Evolutionary conservation across 495 filamentous ascomycete genomes (phyloP).

Genomic region (Peziza echinospora): DNA sequence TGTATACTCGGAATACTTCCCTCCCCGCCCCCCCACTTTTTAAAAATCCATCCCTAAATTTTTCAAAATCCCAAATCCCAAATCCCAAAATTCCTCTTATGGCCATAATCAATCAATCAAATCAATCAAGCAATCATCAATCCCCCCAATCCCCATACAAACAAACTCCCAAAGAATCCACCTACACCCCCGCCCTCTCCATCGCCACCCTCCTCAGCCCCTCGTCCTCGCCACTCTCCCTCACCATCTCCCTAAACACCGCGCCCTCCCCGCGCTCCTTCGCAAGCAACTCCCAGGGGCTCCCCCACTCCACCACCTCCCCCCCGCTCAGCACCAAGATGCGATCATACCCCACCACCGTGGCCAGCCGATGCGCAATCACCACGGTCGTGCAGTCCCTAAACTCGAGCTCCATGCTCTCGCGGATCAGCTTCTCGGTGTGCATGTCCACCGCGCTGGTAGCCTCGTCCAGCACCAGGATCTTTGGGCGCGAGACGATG

Average conservation of each 20-base stretch:
- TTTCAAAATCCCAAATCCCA: too few species aligned
- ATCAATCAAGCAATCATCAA: too few species aligned
- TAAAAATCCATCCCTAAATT: too few species aligned
- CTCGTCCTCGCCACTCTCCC: not conserved
- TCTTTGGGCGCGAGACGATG: constrained; percentile 55
- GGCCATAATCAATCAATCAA: too few species aligned
- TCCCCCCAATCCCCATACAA: constrained; percentile 6
- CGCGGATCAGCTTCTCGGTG: constrained; percentile 63
- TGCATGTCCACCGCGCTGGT: constrained; percentile 77
- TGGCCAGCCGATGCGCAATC: constrained; percentile 71
- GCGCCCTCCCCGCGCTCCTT: constrained; percentile 26
- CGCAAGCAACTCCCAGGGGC: constrained; percentile 44
- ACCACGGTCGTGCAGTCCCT: constrained; percentile 51
- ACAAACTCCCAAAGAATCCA: constrained; percentile 5
- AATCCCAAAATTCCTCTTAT: too few species aligned
- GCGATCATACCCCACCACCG: constrained; percentile 67
- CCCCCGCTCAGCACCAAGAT: constrained; percentile 69
- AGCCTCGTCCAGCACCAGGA: constrained; percentile 81
- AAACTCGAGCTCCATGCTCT: constrained; percentile 62
- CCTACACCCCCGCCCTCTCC: constrained; percentile 19
- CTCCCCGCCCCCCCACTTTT: too few species aligned
- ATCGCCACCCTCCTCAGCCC: not conserved
- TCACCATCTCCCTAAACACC: constrained; percentile 44
- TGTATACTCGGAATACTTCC: too few species aligned
- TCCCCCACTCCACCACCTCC: constrained; percentile 48